Evolutionary conservation across 2,329 filamentous ascomycete genomes (phyloP), one percentile per base, ranked within the genome.

Genomic region (Nigrospora sphaerica): DNA sequence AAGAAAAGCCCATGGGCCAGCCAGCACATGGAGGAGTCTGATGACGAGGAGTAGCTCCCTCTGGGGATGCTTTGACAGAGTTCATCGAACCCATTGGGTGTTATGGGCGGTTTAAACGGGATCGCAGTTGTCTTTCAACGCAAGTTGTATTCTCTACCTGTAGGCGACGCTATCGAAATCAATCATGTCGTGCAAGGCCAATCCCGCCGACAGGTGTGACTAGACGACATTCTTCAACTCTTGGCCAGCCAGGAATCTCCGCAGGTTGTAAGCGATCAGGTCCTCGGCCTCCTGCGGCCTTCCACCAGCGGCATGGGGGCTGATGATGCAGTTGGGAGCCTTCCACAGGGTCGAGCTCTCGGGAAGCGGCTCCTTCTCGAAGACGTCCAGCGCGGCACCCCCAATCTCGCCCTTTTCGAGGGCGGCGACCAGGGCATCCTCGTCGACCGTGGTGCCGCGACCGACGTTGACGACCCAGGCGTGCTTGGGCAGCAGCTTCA

Each of bases 261-360:
- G 68, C 62, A 85, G 53, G 53, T 85, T 85, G 48, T 79, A 72
- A 36, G 76, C 74, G 50, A 84, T 81, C 56, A 85, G 62, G 6
- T 54, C 69, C 66, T 83, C 80, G 0, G 74, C 69, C 4, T 74
- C 79, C 62, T 81, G 78, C 5, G 81, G 81, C 48, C 81, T 61
- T 0, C 79, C 79, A 3, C 79, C 79, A 0, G 78, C 79, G 1
- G 78, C 75, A 51, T 81, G 78, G 0, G 78, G 78, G 44, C 74
- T 78, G 19, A 81, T 61, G 31, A 80, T 61, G 32, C 69, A 53
- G 52, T 80, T 80, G 39, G 66, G 69, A n/a, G 72, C 66, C 60
- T 69, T 71, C 67, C 73, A 80, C 42, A 80, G 58, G 47, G 59
- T 60, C 51, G 69, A 74, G 23, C 55, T 55, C 44, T 57, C 60